Percentiles rank a stretch among this genome's conserved stretches.
Conservation (phyloP, 2,329 filamentous ascomycete genomes). For the Nigrospora sphaerica region DNA sequence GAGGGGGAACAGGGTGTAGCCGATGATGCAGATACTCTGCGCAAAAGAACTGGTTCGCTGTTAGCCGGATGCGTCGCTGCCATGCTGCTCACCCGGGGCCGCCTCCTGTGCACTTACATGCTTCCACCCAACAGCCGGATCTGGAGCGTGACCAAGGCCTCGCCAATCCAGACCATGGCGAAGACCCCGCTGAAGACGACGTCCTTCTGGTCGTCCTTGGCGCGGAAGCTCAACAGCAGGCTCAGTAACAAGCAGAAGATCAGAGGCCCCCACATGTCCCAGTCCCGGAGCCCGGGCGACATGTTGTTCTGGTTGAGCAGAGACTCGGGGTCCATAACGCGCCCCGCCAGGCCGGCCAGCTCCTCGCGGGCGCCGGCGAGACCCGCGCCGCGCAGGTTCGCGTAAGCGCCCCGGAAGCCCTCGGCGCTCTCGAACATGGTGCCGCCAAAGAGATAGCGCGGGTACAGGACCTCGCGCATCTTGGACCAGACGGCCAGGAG, state of each 20-base stretch:
- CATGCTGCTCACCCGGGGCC: too few relatives aligned
- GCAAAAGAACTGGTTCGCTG: constrained; percentile 71
- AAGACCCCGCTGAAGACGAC: constrained; percentile 94
- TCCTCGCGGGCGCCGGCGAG: constrained; percentile 55
- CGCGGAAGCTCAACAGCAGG: constrained; percentile 78
- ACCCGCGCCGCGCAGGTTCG: constrained; percentile 51
- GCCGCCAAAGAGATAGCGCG: constrained; percentile 79
- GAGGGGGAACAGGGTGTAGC: constrained; percentile 94
- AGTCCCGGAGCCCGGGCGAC: constrained; percentile 86
- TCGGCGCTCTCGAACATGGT: constrained; percentile 53
- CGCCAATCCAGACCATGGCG: constrained; percentile 92
- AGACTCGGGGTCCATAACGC: constrained; percentile 57
- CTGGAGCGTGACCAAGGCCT: constrained; percentile 94
- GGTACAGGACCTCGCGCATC: constrained; percentile 94
- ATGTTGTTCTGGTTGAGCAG: constrained; percentile 60
- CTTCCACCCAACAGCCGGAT: constrained; percentile 94
- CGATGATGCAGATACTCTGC: constrained; percentile 95
- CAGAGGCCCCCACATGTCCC: constrained; percentile 96
- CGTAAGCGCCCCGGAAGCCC: constrained; percentile 54
- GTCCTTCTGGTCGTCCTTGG: constrained; percentile 72
- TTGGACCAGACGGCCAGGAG: constrained; percentile 93
- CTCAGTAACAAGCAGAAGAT: constrained; percentile 89
- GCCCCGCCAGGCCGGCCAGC: constrained; percentile 51
- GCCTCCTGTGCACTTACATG: constrained; percentile 60
- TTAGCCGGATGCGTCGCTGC: too few relatives aligned